Conservation (phyloP, 2,329 filamentous ascomycete species). For the Alternaria ethzedia region DNA sequence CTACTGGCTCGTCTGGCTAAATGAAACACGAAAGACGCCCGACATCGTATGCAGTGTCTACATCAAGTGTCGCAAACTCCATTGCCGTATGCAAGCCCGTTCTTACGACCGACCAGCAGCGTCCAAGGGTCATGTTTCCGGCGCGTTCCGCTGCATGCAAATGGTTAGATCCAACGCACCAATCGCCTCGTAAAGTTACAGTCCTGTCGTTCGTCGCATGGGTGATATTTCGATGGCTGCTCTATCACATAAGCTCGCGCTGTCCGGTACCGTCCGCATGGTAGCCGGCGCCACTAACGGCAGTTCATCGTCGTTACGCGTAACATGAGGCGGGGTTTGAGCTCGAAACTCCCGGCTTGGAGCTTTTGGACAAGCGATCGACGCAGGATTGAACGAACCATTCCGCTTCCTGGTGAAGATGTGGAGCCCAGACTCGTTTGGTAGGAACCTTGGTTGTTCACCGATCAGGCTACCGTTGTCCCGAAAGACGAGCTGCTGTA, state of each 20-base stretch:
- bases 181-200: neutral
- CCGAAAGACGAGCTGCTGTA: too few species aligned
- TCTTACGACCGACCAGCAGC: neutral
- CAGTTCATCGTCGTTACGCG: constrained; percentile 8
- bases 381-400: neutral
- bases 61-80: neutral
- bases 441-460: neutral
- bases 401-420: neutral
- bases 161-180: neutral
- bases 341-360: neutral
- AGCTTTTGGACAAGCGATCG: neutral
- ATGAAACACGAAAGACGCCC: neutral
- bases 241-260: constrained; percentile 16
- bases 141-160: neutral
- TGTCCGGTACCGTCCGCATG: constrained; percentile 13
- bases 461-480: neutral
- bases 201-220: neutral
- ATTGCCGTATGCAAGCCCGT: neutral
- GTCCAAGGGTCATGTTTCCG: neutral
- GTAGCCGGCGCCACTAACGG: constrained; percentile 8
- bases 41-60: neutral
- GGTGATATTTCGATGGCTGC: neutral
- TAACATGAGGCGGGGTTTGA: constrained; percentile 5
- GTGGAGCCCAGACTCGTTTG: too few species aligned
- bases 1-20: neutral